Evolutionary conservation across 768 basidiomycete species (phyloP), one percentile per base, ranked within the genome.

Genomic region (Amanita fuliginea): DNA sequence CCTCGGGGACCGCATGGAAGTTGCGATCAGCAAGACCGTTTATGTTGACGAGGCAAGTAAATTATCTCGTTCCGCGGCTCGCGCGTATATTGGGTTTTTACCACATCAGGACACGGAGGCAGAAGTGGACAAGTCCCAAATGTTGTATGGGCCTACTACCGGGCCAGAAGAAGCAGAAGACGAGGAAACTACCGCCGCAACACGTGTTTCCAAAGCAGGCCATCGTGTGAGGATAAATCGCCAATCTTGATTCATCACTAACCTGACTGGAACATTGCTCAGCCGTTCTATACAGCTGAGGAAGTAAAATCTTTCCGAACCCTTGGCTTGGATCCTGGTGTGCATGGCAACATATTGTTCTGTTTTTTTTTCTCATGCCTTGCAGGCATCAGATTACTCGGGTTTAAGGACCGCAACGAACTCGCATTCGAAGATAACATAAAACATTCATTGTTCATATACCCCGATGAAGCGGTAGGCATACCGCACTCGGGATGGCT

Each of bases 391-490:
- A 92, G 85, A 62, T 79, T 99, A 4, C 79, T 99, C 22, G 96
- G 96, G 4, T 98, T 97, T 71, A 92, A 93, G 61, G 72, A 83
- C 47, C 74, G 73, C 10, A 64, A 64, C 4, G 74, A 84, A 54
- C 73, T 98, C 1, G 66, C 67, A 1, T 86, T 94, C 55, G 86
- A 93, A 60, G 90, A 97, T 60, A 95, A 94, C 56, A 65, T 96
- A 59, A 95, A 91, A 59, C 93, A 97, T 64, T 83, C 93, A 0
- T 65, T 79, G 41, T 98, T 98, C 62, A 77, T 98, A 49, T 89
- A 91, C 62, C 96, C 96, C 0, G 83, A 94, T 58, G 96, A 99
- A 62, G 67, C 78, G 66, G 95, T 91, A 54, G 48, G 75, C 62
- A 24, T 33, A 14, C 28, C 30, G 33, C 21, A 37, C 18, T 37